A percentile compares a stretch with the other conserved stretches of the same genome.
phyloP scores from a whole-genome alignment of 805 yeast genomes.

The Metschnikowia lunata region DNA sequence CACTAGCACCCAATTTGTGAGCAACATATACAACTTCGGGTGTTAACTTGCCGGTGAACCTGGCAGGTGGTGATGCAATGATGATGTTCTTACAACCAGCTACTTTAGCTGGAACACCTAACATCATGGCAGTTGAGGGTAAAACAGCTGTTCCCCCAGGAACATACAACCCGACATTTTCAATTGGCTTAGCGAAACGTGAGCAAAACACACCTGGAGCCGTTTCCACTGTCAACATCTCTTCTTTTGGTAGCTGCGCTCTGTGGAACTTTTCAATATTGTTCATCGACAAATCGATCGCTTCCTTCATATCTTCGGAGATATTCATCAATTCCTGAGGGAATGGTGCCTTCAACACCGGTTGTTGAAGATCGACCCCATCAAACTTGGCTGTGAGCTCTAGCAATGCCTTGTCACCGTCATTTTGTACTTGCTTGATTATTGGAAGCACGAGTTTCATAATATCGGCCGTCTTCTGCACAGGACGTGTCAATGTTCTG shows the following conservation, averaged over 20 bases:
- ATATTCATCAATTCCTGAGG: slow-evolving; percentile 70
- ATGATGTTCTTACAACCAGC: slow-evolving; percentile 94
- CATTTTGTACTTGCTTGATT: slow-evolving; percentile 64
- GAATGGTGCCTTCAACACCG: slow-evolving; percentile 86
- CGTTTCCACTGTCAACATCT: slow-evolving; percentile 80
- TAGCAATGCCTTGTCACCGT: slow-evolving; percentile 85
- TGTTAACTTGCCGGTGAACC: slow-evolving; percentile 85
- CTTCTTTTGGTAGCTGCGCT: slow-evolving; percentile 76
- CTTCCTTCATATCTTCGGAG: slow-evolving; percentile 67
- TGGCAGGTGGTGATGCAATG: slow-evolving; percentile 89
- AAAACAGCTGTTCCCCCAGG: slow-evolving; percentile 99
- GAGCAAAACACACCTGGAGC: slow-evolving; percentile 92
- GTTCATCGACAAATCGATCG: slow-evolving; percentile 84
- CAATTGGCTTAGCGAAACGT: slow-evolving; percentile 92
- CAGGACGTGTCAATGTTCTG: slow-evolving; percentile 83
- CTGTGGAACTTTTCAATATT: slow-evolving; percentile 90
- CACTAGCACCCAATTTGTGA: slow-evolving; percentile 86
- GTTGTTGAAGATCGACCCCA: slow-evolving; percentile 65
- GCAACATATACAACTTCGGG: slow-evolving; percentile 99
- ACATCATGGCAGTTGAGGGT: slow-evolving; percentile 96
- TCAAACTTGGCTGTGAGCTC: slow-evolving; percentile 91
- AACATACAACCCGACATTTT: slow-evolving; percentile 89
- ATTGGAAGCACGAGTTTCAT: slow-evolving; percentile 92
- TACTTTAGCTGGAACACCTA: slow-evolving; percentile 97
- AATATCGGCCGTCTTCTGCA: slow-evolving; percentile 86